A percentile compares a stretch with the other conserved stretches of the same genome.
These are phyloP conservation scores for Arthrobotrys pseudoclavata DNA, from an alignment of 2,329 filamentous ascomycete species.

Conservation along the genomic window DNA sequence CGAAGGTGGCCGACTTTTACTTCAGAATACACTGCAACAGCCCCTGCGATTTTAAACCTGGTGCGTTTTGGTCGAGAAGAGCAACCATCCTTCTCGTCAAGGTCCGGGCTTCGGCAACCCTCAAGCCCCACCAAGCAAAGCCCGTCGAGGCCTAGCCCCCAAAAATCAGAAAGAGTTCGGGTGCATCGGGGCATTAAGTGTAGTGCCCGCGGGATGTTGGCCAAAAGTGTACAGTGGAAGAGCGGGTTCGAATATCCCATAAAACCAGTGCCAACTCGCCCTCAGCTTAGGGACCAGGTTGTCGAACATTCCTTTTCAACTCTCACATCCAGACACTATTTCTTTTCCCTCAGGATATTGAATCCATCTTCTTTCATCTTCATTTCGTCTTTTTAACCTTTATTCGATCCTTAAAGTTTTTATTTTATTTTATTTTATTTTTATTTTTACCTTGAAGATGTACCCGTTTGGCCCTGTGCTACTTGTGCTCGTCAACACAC, in stretches of 20 bases:
- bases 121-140: conserved; percentile 20
- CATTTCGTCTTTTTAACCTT: conserved; percentile 15
- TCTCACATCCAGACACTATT: background rate
- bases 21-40: background rate
- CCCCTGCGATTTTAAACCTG: conserved; percentile 25
- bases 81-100: conserved; percentile 35
- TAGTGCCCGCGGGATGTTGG: conserved; percentile 56
- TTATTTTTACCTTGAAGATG: conserved; percentile 37
- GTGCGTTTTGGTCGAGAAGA: conserved; percentile 35
- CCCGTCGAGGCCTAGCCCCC: conserved; percentile 25
- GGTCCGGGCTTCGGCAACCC: conserved; percentile 28
- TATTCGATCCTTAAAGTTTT: conserved; percentile 20
- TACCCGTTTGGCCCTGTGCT: conserved; percentile 27
- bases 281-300: conserved; percentile 17
- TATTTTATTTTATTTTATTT: conserved; percentile 40
- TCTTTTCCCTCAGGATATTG: conserved; percentile 29
- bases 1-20: conserved; percentile 17
- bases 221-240: conserved; percentile 39
- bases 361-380: conserved; percentile 21
- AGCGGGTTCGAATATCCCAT: conserved; percentile 39
- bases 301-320: conserved; percentile 33
- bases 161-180: conserved; percentile 9
- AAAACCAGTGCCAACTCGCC: conserved; percentile 53
- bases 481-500: conserved; percentile 53
- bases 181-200: conserved; percentile 25